Conservation (phyloP, 768 basidiomycete species). For the Boletus tomentosulus region DNA sequence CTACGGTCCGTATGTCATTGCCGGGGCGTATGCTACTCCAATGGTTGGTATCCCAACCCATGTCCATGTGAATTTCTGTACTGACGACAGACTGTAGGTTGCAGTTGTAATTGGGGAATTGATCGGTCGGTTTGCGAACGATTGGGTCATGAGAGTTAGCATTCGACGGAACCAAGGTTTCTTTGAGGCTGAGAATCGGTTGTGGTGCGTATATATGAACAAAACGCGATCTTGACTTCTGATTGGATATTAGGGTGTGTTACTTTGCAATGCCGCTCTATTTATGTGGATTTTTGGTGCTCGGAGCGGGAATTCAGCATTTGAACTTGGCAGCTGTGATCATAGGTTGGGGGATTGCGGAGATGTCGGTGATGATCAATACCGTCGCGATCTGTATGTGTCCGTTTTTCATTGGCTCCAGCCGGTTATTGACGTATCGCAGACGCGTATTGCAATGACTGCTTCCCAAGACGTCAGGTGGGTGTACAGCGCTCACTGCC, state of each 20-base stretch:
- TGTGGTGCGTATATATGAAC: conserved; percentile 30
- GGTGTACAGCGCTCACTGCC: neutral
- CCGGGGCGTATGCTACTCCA: conserved; percentile 43
- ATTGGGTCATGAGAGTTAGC: conserved; percentile 41
- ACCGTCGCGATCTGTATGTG: conserved; percentile 39
- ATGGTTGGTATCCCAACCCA: conserved; percentile 30
- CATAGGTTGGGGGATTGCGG: conserved; percentile 44
- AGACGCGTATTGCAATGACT: conserved; percentile 40
- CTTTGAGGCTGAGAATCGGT: conserved; percentile 48
- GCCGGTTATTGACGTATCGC: neutral
- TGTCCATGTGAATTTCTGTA: neutral
- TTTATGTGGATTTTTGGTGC: conserved; percentile 38
- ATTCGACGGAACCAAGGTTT: conserved; percentile 47
- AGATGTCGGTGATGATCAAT: conserved; percentile 34
- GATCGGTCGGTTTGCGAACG: conserved; percentile 48
- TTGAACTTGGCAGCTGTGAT: conserved; percentile 30
- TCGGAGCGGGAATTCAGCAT: conserved; percentile 37
- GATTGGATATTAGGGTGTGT: conserved; percentile 25
- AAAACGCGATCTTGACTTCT: neutral
- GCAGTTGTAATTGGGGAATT: conserved; percentile 50
- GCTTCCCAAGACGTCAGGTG: conserved; percentile 34
- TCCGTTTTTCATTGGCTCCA: neutral
- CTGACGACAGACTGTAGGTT: conserved; percentile 28
- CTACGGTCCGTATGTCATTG: conserved; percentile 36
- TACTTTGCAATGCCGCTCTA: conserved; percentile 40